These are phyloP conservation scores for Draba incana DNA, from an alignment of 345 rosid species.

Conservation along the genomic window DNA sequence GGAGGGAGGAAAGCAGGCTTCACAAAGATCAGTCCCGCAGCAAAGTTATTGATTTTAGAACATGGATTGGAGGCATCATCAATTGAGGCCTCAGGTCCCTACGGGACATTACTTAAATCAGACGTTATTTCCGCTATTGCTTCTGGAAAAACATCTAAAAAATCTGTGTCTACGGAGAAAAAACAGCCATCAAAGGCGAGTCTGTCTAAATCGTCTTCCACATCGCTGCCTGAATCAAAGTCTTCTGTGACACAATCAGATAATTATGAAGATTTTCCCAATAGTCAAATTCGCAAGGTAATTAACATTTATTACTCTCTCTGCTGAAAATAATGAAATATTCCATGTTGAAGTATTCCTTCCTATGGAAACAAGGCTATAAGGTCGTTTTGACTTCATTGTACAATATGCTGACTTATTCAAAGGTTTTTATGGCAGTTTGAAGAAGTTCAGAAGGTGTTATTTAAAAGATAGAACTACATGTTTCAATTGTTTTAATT, in stretches of 20 bases:
- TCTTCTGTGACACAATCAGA: slow-evolving; percentile 51
- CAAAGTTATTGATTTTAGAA: slow-evolving; percentile 75
- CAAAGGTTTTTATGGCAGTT: slow-evolving; percentile 15
- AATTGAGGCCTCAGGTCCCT: slow-evolving; percentile 81
- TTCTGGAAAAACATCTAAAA: slow-evolving; percentile 66
- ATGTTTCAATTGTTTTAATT: no score
- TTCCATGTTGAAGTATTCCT: slow-evolving; percentile 6
- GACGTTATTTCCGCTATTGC: slow-evolving; percentile 82
- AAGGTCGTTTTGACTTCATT: not conserved
- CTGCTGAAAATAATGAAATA: slow-evolving; percentile 10
- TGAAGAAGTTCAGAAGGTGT: not conserved
- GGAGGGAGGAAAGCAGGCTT: slow-evolving; percentile 47
- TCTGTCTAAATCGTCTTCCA: slow-evolving; percentile 46
- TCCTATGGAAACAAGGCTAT: slow-evolving; percentile 7
- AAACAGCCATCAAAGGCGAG: slow-evolving; percentile 48
- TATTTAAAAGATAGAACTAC: no score
- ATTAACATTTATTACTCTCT: slow-evolving; percentile 20
- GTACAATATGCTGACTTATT: slow-evolving; percentile 14
- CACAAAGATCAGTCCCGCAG: slow-evolving; percentile 90
- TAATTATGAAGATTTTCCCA: slow-evolving; percentile 82
- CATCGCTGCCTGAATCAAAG: slow-evolving; percentile 43
- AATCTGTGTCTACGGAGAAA: slow-evolving; percentile 48
- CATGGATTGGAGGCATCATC: slow-evolving; percentile 79
- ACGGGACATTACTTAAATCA: slow-evolving; percentile 81
- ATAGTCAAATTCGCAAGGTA: slow-evolving; percentile 99